Evolutionary conservation across 2,329 filamentous ascomycete species (phyloP), one percentile per base, ranked within the genome.

Genomic region (Fusarium nematophilum): DNA sequence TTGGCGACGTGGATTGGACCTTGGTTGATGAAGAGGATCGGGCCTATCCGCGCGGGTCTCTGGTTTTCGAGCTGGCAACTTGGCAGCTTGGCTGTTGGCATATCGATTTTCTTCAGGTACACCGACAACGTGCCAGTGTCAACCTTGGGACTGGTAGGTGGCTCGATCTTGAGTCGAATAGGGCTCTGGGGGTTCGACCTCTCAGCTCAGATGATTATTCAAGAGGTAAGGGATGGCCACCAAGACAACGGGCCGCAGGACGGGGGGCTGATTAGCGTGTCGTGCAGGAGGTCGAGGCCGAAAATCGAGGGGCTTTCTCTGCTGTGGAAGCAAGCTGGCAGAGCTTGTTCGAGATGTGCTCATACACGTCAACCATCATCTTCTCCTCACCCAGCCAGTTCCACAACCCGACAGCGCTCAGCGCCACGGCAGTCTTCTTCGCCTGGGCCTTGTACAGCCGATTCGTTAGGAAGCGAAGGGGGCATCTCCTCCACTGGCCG

Each of bases 1-100:
- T 76, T 76, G 7, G 86, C 87, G 0, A 90, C 88, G 0, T 88
- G 84, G 79, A 69, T 82, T 1, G 85, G 82, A 0, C 87, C 87
- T 0, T 73, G 76, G 49, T 69, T 88, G 11, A 87, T 86, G 79
- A 65, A 64, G 3, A 74, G 72, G 31, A 81, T 89, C 31, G 86
- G 87, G 0, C 75, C 81, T 1, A 77, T 91, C 7, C 78, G 90
- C n/a, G 81, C 83, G 0, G 90, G 90, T 0, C 78, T 92, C 3
- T 93, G 90, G 90, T 86, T 86, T 59, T 69, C 89, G 9, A 87
- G 83, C 50, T 90, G 87, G 84, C 89, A 92, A 68, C 77, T 89
- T n/a, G 52, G 77, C 3, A 86, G 82, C 62, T 74, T 88, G 5
- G 76, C 76, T 2, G 76, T 70, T 0, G 83, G 79, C 0, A 71